Evolutionary conservation across 495 filamentous ascomycete genomes (phyloP), one percentile per base, ranked within the genome.

Genomic region (Tuber umbilicatum): DNA sequence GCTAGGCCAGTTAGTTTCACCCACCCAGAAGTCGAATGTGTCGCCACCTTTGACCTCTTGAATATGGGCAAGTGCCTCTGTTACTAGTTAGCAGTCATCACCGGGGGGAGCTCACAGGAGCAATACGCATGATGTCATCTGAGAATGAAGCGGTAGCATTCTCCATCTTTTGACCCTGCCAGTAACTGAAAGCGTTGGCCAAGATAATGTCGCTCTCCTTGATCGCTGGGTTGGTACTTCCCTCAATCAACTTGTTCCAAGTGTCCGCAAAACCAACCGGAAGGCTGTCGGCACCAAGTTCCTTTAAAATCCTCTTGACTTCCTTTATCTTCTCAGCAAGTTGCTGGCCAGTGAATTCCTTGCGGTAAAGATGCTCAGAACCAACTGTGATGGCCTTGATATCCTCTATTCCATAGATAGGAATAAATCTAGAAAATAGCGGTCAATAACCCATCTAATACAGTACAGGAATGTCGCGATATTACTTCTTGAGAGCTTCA

Each of bases 181-280:
- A 94, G 87, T 93, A 94, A 43, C 89, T 89, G 81, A 94, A 94
- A n/a, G 90, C 92, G 80, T 94, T 94, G 82, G 87, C 87, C 47
- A 94, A 85, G 68, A 94, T 84, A 71, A 94, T 89, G 77, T 90
- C 90, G 75, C 86, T 86, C 55, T 86, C 85, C 64, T 85, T 82
- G 79, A 92, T 87, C 73, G 93, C 83, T 35, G 89, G 85, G 80
- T 94, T 89, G 14, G 89, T 92, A 64, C 90, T 91, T 50, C 90
- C 91, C 81, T 93, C 91, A 55, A 87, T 86, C 80, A 87, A 90
- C 84, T 91, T 92, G 86, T 94, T 94, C 92, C 92, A 94, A 82
- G 86, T 89, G 84, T 94, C 92, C 7, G 91, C 92, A 31, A 90
- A 93, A 72, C 92, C 92, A 50, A 94, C 87, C 7, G 80, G 80